These are phyloP conservation scores for Clarireedia hainanense DNA, from an alignment of 2,329 filamentous ascomycete species.

Conservation along the genomic window DNA sequence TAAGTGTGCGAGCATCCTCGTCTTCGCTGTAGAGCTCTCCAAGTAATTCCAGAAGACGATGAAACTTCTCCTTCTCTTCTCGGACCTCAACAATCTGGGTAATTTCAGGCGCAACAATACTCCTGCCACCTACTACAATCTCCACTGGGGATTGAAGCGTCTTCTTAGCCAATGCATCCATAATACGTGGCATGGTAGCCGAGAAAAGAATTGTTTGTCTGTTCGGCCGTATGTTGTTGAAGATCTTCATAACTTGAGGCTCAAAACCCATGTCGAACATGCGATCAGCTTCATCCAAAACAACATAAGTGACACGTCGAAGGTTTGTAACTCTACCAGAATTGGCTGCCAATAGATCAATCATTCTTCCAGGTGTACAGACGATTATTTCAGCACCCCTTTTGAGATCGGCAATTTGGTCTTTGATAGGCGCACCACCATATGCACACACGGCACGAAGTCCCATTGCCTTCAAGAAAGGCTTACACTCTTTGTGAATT, in stretches of 20 bases:
- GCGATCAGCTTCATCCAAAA: slow-evolving; percentile 92
- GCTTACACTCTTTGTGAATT: slow-evolving; percentile 90
- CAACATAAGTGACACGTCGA: slow-evolving; percentile 81
- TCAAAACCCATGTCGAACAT: slow-evolving; percentile 99
- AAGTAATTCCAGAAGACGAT: slow-evolving; percentile 75
- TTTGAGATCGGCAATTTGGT: slow-evolving; percentile 95
- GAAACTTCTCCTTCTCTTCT: slow-evolving; percentile 74
- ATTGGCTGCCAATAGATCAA: slow-evolving; percentile 89
- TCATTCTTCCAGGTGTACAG: slow-evolving; percentile 89
- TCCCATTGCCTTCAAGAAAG: slow-evolving; percentile 80
- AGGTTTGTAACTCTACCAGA: slow-evolving; percentile 91
- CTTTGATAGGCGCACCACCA: slow-evolving; percentile 90
- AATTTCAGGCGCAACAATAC: slow-evolving; percentile 82
- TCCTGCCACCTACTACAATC: slow-evolving; percentile 85
- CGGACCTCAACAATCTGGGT: slow-evolving; percentile 87
- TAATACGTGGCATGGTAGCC: slow-evolving; percentile 89
- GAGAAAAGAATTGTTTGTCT: slow-evolving; percentile 94
- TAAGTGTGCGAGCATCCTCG: slow-evolving; percentile 80
- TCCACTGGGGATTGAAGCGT: slow-evolving; percentile 79
- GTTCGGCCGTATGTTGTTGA: slow-evolving; percentile 84
- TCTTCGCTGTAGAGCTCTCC: slow-evolving; percentile 81
- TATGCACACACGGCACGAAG: slow-evolving; percentile 88
- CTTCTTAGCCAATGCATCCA: slow-evolving; percentile 86
- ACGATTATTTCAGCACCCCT: slow-evolving; percentile 92
- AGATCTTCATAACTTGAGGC: slow-evolving; percentile 94